phyloP scores from a whole-genome alignment of 495 filamentous ascomycete species.

The Podospora pseudoanserina region DNA sequence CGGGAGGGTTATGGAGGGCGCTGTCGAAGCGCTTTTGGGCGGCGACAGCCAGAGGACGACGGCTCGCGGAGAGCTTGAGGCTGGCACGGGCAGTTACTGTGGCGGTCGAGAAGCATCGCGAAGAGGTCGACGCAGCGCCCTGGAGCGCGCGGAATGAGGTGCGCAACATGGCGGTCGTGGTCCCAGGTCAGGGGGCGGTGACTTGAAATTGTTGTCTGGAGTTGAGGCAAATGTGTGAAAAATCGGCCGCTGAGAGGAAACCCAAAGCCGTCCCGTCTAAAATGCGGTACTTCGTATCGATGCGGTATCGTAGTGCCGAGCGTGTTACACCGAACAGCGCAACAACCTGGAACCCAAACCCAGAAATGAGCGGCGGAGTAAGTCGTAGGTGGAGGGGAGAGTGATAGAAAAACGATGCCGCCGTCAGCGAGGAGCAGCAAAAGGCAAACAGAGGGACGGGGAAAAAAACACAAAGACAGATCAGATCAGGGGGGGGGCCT shows the following conservation, averaged over 20 bases:
- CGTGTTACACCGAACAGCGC: conserved; percentile 10
- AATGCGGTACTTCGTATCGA: conserved; percentile 14
- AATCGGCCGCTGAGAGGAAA: conserved; percentile 14
- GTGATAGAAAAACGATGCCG: conserved; percentile 1
- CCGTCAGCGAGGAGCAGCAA: background rate
- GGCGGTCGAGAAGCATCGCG: conserved; percentile 42
- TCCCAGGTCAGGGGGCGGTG: conserved; percentile 10
- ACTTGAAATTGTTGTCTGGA: background rate
- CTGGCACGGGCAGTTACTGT: conserved; percentile 36
- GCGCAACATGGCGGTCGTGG: conserved; percentile 41
- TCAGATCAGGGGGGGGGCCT: background rate
- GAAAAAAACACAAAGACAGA: background rate
- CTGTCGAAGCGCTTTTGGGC: conserved; percentile 49
- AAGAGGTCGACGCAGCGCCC: conserved; percentile 28
- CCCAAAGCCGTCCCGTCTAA: conserved; percentile 10
- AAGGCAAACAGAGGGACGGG: conserved; percentile 1
- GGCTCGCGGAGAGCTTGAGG: conserved; percentile 35
- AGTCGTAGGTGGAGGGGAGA: conserved; percentile 35
- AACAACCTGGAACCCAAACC: conserved; percentile 24
- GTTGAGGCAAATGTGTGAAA: conserved; percentile 27
- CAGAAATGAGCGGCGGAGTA: conserved; percentile 50
- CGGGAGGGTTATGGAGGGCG: conserved; percentile 46
- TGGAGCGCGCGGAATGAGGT: conserved; percentile 33
- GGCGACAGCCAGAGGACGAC: conserved; percentile 50
- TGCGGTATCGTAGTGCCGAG: background rate